A percentile compares a stretch with the other conserved stretches of the same genome.
Evolutionary conservation across 2,329 filamentous ascomycete genomes (phyloP).

Genomic region (Phyllosticta citriasiana): DNA sequence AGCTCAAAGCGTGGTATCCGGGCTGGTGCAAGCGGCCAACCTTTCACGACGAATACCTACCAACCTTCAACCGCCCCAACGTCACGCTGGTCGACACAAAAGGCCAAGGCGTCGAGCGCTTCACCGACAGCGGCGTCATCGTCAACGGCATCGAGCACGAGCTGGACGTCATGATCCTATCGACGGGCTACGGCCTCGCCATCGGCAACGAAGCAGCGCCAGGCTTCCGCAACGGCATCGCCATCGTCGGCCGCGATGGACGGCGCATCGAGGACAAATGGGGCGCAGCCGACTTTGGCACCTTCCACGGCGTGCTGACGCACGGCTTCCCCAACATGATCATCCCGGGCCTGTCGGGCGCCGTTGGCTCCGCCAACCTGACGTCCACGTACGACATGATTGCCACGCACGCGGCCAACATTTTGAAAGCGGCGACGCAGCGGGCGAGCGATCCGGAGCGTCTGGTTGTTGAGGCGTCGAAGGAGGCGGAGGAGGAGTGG

Average conservation of each 20-base stretch:
- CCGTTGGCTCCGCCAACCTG: conserved; percentile 23
- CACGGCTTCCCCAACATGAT: conserved; percentile 48
- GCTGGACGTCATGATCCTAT: conserved; percentile 38
- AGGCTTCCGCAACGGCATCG: conserved; percentile 24
- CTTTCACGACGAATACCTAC: conserved; percentile 52
- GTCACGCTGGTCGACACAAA: conserved; percentile 53
- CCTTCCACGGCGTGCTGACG: conserved; percentile 42
- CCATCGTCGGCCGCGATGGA: conserved; percentile 36
- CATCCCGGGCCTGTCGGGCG: conserved; percentile 24
- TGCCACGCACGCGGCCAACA: neutral
- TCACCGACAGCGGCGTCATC: conserved; percentile 40
- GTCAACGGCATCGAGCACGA: conserved; percentile 39
- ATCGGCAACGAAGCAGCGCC: conserved; percentile 15
- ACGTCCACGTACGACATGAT: neutral
- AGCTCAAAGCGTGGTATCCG: conserved; percentile 51
- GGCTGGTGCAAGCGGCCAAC: conserved; percentile 54
- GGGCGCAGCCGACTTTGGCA: conserved; percentile 23
- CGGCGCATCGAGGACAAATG: conserved; percentile 39
- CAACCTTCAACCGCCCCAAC: conserved; percentile 47
- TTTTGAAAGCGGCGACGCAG: neutral
- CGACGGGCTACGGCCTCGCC: conserved; percentile 35
- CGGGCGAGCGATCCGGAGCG: neutral
- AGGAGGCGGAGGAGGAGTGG: neutral
- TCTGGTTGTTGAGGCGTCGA: neutral
- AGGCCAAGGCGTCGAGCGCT: conserved; percentile 40